These are phyloP conservation scores for Phyllosticta capitalensis DNA, from an alignment of 2,329 filamentous ascomycete species.

Conservation along the genomic window DNA sequence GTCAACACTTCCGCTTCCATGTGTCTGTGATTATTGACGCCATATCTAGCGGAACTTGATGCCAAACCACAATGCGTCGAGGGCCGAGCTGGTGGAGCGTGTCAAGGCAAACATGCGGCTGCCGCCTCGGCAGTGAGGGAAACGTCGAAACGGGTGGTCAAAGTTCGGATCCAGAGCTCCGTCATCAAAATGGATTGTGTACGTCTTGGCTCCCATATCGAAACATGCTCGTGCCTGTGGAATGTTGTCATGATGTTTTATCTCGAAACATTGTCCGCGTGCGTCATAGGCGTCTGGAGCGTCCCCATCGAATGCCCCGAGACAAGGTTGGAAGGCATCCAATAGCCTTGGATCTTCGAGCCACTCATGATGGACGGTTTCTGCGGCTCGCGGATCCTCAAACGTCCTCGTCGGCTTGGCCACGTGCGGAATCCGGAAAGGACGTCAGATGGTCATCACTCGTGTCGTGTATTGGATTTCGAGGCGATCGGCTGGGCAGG, in stretches of 20 bases:
- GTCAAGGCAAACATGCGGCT: conserved; percentile 58
- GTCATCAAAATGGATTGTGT: not conserved
- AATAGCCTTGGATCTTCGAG: not conserved
- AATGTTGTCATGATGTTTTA: not conserved
- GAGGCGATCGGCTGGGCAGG: not conserved
- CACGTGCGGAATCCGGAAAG: not conserved
- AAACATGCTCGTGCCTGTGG: not conserved
- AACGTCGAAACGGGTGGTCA: too few relatives aligned
- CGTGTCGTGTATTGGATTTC: not conserved
- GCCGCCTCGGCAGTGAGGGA: conserved; percentile 15
- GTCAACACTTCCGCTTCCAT: not conserved
- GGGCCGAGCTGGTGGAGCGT: conserved; percentile 56
- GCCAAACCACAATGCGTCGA: conserved; percentile 49
- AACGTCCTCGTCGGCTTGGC: not conserved
- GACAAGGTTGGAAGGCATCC: not conserved
- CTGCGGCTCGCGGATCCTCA: not conserved
- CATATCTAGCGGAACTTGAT: conserved; percentile 51
- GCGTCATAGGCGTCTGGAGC: not conserved
- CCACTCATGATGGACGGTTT: not conserved
- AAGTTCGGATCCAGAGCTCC: not conserved
- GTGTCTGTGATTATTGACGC: not conserved
- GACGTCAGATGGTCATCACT: not conserved
- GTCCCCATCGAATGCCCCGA: not conserved
- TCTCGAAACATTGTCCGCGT: not conserved
- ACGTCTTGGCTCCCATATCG: not conserved